These are phyloP conservation scores for Calonectria crousiana DNA, from an alignment of 2,329 filamentous ascomycete species.

Conservation along the genomic window DNA sequence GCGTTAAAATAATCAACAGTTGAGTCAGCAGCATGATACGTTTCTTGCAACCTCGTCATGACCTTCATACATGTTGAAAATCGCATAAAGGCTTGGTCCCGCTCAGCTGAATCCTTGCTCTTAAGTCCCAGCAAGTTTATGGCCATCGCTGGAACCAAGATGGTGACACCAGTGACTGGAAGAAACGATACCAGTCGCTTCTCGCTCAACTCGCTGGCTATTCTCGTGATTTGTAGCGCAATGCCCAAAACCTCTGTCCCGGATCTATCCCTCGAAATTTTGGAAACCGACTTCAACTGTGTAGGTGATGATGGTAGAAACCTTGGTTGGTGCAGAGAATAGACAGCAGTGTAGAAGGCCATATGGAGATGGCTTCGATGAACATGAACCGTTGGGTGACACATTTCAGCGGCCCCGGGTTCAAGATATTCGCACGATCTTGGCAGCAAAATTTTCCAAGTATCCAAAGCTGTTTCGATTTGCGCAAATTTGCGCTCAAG, in stretches of 20 bases:
- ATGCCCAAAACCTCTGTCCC: neutral
- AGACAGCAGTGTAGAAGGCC: neutral
- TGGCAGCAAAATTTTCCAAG: neutral
- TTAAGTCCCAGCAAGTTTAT: neutral
- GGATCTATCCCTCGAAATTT: neutral
- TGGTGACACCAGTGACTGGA: neutral
- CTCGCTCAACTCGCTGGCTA: neutral
- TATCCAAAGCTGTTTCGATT: neutral
- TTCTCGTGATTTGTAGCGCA: neutral
- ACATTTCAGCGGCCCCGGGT: neutral
- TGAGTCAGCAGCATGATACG: neutral
- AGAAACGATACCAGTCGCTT: constrained; percentile 2
- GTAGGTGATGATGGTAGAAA: neutral
- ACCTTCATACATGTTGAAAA: neutral
- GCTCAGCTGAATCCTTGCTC: neutral
- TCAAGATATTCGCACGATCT: neutral
- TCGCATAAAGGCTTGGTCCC: neutral
- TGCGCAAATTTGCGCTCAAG: neutral
- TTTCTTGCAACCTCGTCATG: neutral
- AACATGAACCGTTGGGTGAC: neutral
- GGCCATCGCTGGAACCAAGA: neutral
- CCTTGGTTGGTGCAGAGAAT: neutral
- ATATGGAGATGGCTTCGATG: constrained; percentile 1
- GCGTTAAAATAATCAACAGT: constrained; percentile 2
- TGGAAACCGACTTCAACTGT: neutral